phyloP scores from a whole-genome alignment of 2,329 filamentous ascomycete species.

The Talaromyces atroroseus region DNA sequence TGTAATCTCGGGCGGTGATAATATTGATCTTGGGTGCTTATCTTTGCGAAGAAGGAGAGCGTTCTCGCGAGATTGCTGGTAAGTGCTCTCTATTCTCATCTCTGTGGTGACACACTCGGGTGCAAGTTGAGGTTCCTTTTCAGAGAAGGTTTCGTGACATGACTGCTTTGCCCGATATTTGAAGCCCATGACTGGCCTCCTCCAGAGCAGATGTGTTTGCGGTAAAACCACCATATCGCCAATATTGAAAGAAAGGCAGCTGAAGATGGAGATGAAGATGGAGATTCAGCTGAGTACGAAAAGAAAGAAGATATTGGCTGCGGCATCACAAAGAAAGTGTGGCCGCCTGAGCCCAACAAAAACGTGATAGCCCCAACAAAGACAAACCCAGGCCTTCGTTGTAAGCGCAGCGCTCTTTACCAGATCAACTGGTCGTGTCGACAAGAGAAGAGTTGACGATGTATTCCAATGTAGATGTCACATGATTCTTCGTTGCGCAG shows the following conservation, averaged over 20 bases:
- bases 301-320: not conserved
- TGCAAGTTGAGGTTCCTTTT: not conserved
- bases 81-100: not conserved
- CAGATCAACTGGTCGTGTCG: not conserved
- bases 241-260: not conserved
- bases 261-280: not conserved
- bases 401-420: not conserved
- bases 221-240: not conserved
- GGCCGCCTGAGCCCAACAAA: not conserved
- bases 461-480: not conserved
- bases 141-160: not conserved
- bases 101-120: not conserved
- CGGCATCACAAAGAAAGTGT: not conserved
- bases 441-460: not conserved
- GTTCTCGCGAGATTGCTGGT: not conserved
- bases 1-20: not conserved
- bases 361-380: not conserved
- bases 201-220: not conserved
- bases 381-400: too few species aligned
- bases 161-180: not conserved
- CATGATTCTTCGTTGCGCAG: not conserved
- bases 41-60: not conserved
- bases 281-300: not conserved
- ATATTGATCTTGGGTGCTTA: not conserved
- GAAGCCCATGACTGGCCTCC: not conserved